A percentile compares a stretch with the other conserved stretches of the same genome.
These are phyloP conservation scores for Ogataea chonburiensis DNA, from an alignment of 805 yeast species.

Conservation along the genomic window DNA sequence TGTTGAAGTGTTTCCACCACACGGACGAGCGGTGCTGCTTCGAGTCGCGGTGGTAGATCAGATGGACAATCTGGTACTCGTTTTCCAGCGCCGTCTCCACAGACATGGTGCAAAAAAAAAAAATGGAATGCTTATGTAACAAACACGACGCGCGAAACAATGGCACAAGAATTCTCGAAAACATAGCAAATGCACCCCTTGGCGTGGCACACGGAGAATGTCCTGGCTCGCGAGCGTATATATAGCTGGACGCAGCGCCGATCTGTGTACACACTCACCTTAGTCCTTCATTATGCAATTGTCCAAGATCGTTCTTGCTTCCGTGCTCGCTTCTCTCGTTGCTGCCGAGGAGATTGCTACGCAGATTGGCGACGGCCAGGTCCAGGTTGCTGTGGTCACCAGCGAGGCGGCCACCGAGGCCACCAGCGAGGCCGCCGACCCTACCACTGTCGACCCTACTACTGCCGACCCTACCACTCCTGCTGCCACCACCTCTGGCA, in stretches of 20 bases:
- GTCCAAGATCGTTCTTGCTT: slow-evolving; percentile 18
- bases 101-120: too few relatives aligned
- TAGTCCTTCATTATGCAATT: slow-evolving; percentile 27
- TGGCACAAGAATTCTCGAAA: slow-evolving; percentile 2
- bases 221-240: slow-evolving; percentile 2
- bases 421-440: neutral
- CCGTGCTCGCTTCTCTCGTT: slow-evolving; percentile 9
- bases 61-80: slow-evolving; percentile 60
- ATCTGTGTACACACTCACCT: slow-evolving; percentile 4
- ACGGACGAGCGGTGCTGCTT: slow-evolving; percentile 71
- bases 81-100: slow-evolving; percentile 25
- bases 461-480: slow-evolving; percentile 4
- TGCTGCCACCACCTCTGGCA: slow-evolving; percentile 12
- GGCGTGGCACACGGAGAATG: slow-evolving; percentile 9
- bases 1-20: slow-evolving; percentile 77
- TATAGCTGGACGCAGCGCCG: slow-evolving; percentile 1
- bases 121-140: slow-evolving; percentile 12
- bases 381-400: slow-evolving; percentile 16
- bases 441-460: slow-evolving; percentile 7
- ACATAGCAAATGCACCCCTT: slow-evolving; percentile 6
- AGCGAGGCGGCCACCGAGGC: slow-evolving; percentile 2
- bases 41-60: slow-evolving; percentile 66
- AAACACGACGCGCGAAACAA: slow-evolving; percentile 9
- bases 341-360: slow-evolving; percentile 19
- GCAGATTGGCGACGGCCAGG: slow-evolving; percentile 27